Conservation (phyloP, 2,329 filamentous ascomycete species). For the Penicillium sp. region DNA sequence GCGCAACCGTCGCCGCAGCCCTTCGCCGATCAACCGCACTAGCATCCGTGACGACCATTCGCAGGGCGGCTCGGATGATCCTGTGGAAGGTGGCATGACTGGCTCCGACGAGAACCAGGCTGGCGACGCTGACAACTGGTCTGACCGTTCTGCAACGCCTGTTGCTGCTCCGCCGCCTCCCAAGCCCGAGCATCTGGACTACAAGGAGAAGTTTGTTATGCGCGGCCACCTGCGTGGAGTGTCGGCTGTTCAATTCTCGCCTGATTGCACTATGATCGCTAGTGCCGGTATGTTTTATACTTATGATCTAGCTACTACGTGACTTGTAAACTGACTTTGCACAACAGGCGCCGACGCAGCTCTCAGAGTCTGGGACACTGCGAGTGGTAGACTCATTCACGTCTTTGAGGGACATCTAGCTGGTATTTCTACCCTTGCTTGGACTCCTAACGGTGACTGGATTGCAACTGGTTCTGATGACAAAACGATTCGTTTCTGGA, state of each 20-base stretch:
- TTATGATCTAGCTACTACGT: background rate
- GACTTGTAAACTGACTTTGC: constrained; percentile 1
- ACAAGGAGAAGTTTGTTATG: constrained; percentile 68
- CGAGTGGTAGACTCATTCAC: constrained; percentile 75
- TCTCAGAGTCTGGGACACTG: constrained; percentile 85
- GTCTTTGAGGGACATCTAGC: constrained; percentile 92
- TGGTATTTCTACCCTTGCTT: constrained; percentile 88
- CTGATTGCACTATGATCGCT: constrained; percentile 85
- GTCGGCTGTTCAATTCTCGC: constrained; percentile 85
- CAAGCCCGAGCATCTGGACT: constrained; percentile 63
- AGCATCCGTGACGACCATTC: constrained; percentile 15
- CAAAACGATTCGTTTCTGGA: constrained; percentile 93
- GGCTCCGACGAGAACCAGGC: constrained; percentile 15
- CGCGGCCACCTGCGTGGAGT: constrained; percentile 77
- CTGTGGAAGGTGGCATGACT: constrained; percentile 23
- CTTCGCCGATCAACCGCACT: constrained; percentile 22
- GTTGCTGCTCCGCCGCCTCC: constrained; percentile 44
- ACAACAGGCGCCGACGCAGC: constrained; percentile 73
- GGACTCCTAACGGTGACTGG: constrained; percentile 84
- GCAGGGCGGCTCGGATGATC: constrained; percentile 16
- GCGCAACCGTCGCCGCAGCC: constrained; percentile 26
- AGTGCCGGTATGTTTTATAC: constrained; percentile 62
- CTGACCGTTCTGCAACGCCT: constrained; percentile 36
- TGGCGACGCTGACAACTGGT: constrained; percentile 20
- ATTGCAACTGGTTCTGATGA: constrained; percentile 93